Percentiles rank a stretch among this genome's conserved stretches.
phyloP scores from a whole-genome alignment of 805 yeast genomes.

The Kurtzmaniella cleridarum region DNA sequence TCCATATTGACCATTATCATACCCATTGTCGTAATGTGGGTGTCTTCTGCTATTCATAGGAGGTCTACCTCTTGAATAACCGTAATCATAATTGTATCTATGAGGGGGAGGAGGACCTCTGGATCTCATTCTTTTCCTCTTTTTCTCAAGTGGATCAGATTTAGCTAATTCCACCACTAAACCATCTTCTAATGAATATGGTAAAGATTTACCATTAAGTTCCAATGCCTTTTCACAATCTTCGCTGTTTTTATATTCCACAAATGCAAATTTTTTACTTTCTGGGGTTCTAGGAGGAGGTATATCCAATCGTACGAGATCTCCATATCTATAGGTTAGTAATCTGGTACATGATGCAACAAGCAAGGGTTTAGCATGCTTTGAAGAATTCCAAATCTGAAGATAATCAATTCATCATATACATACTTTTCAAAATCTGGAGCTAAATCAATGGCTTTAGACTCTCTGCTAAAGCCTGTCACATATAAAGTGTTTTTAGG shows the following conservation, averaged over 20 bases:
- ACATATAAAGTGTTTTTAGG: conserved; percentile 49
- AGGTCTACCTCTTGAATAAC: conserved; percentile 12
- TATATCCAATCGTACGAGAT: conserved; percentile 52
- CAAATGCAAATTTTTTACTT: conserved; percentile 59
- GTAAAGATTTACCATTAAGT: conserved; percentile 40
- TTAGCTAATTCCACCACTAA: conserved; percentile 52
- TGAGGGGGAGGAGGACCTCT: conserved; percentile 17
- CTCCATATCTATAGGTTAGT: conserved; percentile 42
- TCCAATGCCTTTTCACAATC: conserved; percentile 53
- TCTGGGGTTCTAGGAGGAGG: conserved; percentile 59
- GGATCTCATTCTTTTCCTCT: conserved; percentile 14
- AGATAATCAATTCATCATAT: conserved; percentile 4
- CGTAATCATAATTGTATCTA: conserved; percentile 11
- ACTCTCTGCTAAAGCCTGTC: conserved; percentile 50
- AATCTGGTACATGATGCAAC: conserved; percentile 4
- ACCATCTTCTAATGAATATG: conserved; percentile 35
- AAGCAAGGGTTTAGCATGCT: conserved; percentile 6
- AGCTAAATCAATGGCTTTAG: conserved; percentile 54
- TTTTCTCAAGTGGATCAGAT: conserved; percentile 44
- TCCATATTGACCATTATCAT: conserved; percentile 9
- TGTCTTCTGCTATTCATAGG: conserved; percentile 13
- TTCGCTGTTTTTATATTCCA: conserved; percentile 47
- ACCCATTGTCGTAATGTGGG: conserved; percentile 12
- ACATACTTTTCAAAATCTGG: conserved; percentile 59
- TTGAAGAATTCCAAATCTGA: too few species aligned